Evolutionary conservation across 345 rosid species (phyloP), one percentile per base, ranked within the genome.

Genomic region (Eucalyptus regnans): DNA sequence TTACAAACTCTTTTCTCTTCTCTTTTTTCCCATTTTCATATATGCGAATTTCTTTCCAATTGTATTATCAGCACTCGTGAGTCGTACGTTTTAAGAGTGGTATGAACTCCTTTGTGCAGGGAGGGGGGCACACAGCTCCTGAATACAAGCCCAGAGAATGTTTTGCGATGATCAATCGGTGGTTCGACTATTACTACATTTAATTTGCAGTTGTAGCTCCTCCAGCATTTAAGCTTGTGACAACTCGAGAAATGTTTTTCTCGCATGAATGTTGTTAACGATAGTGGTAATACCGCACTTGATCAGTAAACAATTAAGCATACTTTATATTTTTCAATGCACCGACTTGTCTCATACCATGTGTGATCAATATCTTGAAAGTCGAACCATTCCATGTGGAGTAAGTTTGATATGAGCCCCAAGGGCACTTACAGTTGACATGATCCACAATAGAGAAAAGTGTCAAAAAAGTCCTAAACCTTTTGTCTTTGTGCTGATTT

Each of bases 291-390:
- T 58, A 60, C n/a, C n/a, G 4, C 29, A 25, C n/a, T 60, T 10
- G 66, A 60, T 2, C 7, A 25, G 14, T 58, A 25, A 25, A 10
- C 64, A 27, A 58, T 58, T 58, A 23, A 10, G 14, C n/a, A 58
- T 58, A 23, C n/a, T 25, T 58, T 58, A 58, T 7, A 58, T 58
- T 58, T 58, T 23, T 58, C 64, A 23, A 25, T 58, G 64, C 64
- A 25, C 29, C 14, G n/a, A 25, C 64, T 27, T 58, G n/a, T 25
- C 64, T 8, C 25, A 3, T 20, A 22, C 4, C 27, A 20, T 58
- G 14, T 58, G n/a, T 0, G n/a, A 58, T 58, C n/a, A 25, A 25
- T 58, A 14, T 0, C 64, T 25, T 0, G n/a, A 58, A 58, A 58
- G 64, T 58, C 6, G 64, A 58, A 23, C n/a, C 64, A 25, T 58